Conservation (phyloP, 2,329 filamentous ascomycete species). For the Diaporthe citriasiana region DNA sequence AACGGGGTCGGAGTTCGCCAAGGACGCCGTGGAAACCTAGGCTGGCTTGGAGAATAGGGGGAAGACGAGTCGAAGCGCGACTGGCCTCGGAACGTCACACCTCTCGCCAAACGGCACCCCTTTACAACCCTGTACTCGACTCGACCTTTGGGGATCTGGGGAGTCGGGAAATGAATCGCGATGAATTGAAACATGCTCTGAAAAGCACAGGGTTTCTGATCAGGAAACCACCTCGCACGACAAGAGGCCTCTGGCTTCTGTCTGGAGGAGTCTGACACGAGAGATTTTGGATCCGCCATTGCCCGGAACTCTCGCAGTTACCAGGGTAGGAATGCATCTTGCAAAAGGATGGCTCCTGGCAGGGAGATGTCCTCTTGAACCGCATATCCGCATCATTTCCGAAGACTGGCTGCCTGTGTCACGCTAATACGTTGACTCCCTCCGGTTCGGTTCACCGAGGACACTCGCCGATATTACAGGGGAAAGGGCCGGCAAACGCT, state of each 20-base stretch:
- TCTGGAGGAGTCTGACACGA: not conserved
- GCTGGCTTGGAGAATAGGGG: constrained; percentile 4
- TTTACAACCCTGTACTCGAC: not conserved
- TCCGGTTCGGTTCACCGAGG: not conserved
- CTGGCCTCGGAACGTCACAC: constrained; percentile 1
- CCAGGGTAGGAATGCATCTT: not conserved
- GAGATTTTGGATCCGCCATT: not conserved
- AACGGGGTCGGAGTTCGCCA: constrained; percentile 13
- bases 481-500: not conserved
- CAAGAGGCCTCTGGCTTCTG: constrained; percentile 1
- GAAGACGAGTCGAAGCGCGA: constrained; percentile 17
- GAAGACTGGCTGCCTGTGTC: not conserved
- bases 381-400: not conserved
- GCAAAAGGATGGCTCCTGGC: not conserved
- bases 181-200: constrained; percentile 10
- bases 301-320: not conserved
- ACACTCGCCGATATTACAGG: not conserved
- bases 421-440: not conserved
- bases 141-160: not conserved
- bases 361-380: not conserved
- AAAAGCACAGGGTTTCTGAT: not conserved
- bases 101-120: not conserved
- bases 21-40: constrained; percentile 11
- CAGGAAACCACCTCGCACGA: not conserved
- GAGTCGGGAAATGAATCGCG: not conserved